Percentiles rank a stretch among this genome's conserved stretches.
phyloP scores from a whole-genome alignment of 805 yeast species.

The Ogataea saltuana region DNA sequence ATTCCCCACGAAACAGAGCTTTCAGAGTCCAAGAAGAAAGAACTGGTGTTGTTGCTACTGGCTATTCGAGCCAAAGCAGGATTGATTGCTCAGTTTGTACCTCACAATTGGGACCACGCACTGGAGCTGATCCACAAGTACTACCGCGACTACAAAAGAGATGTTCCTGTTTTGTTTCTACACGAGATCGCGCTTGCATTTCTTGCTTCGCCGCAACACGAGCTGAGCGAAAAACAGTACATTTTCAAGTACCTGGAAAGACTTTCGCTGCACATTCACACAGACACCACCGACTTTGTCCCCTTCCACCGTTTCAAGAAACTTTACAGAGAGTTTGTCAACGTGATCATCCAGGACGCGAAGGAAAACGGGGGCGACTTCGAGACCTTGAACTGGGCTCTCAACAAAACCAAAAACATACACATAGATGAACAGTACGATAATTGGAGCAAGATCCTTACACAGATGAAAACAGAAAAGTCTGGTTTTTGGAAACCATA shows the following conservation, averaged over 20 bases:
- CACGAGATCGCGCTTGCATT: constrained; percentile 31
- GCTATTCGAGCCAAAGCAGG: constrained; percentile 23
- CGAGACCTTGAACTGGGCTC: constrained; percentile 27
- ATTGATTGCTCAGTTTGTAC: constrained; percentile 21
- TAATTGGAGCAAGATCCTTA: constrained; percentile 26
- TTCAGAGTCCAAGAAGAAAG: constrained; percentile 15
- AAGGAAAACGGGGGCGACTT: constrained; percentile 15
- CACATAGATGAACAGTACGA: constrained; percentile 12
- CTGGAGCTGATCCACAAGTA: constrained; percentile 18
- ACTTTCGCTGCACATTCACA: constrained; percentile 22
- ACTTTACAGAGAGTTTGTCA: constrained; percentile 21
- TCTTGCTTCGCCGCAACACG: constrained; percentile 17
- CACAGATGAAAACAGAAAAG: constrained; percentile 23
- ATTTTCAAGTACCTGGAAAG: constrained; percentile 26
- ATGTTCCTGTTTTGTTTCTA: constrained; percentile 27
- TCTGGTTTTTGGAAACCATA: constrained; percentile 33
- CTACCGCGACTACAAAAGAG: constrained; percentile 24
- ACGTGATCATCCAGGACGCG: constrained; percentile 26
- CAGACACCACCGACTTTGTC: constrained; percentile 16
- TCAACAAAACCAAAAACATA: constrained; percentile 20
- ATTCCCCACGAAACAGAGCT: not conserved
- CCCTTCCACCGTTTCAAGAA: constrained; percentile 17
- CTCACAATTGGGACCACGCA: constrained; percentile 16
- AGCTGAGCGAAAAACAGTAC: constrained; percentile 24
- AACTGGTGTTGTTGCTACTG: constrained; percentile 14